Evolutionary conservation across 106 monocot genomes (phyloP).

Genomic region (Dioscorea alata): DNA sequence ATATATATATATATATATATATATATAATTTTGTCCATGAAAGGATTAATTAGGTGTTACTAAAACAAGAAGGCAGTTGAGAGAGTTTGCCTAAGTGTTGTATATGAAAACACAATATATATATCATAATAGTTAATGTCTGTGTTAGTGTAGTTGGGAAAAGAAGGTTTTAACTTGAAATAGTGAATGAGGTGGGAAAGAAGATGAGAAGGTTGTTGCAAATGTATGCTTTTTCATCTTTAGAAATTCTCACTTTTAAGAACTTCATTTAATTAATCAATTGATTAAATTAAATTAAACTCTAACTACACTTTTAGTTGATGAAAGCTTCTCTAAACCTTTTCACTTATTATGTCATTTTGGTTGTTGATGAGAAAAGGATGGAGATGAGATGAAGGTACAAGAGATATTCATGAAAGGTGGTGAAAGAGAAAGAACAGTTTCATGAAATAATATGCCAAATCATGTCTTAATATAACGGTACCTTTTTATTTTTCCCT

Average conservation of each 20-base stretch:
- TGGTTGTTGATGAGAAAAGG: not conserved
- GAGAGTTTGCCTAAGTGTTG: too few species aligned
- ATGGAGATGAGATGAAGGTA: not conserved
- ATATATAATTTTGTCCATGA: too few species aligned
- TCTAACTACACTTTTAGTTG: not conserved
- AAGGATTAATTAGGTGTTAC: too few species aligned
- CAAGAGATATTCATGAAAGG: not conserved
- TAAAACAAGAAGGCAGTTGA: too few species aligned
- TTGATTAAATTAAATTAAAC: not conserved
- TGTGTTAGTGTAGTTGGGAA: not conserved
- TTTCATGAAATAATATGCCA: not conserved
- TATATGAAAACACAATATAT: too few species aligned
- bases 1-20: too few species aligned
- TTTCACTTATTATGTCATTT: not conserved
- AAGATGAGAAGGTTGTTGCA: not conserved
- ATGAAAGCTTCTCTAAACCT: not conserved
- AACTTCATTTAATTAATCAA: not conserved
- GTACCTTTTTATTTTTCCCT: too few species aligned
- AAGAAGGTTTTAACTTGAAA: not conserved
- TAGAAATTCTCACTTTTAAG: not conserved
- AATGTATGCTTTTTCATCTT: not conserved
- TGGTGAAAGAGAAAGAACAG: not conserved
- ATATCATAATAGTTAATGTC: not conserved
- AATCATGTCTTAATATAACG: too few species aligned
- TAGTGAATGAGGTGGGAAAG: not conserved